Evolutionary conservation across 768 basidiomycete genomes (phyloP), one percentile per base, ranked within the genome.

Genomic region (Daedaleopsis sinensis): DNA sequence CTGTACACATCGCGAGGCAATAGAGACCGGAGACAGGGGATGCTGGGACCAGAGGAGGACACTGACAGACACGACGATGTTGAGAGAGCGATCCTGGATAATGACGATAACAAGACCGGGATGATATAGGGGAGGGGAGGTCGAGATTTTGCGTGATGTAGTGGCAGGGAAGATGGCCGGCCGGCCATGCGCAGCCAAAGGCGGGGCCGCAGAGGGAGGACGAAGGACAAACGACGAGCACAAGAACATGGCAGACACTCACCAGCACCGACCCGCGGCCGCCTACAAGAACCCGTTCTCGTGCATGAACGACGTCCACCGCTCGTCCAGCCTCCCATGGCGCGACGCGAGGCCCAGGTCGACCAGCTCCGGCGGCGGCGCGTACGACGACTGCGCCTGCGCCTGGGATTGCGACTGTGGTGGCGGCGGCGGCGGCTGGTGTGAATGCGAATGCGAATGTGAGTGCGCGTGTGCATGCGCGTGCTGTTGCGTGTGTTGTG

Each of bases 271-370:
- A 32, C 27, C 7, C 27, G 27, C 27, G 21, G 16, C 15, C n/a
- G 36, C 15, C 60, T 77, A 78, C 36, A 81, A 69, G 62, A 78
- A 75, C 2, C 84, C 82, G 9, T 81, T 82, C 57, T 86, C 81
- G 23, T 82, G 80, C 83, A 87, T 84, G 66, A 87, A 86, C 32
- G 80, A 81, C 57, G 80, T 80, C 86, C 86, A 87, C 23, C 83
- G 74, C 67, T 84, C 82, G 53, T 84, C 83, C 42, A 86, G 67
- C 39, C 82, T 74, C 47, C 83, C 83, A 60, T 81, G 81, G 23
- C 83, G 76, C 11, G 86, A 75, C 5, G 85, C 84, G 24, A 90
- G 73, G 8, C 89, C 89, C 4, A 90, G 77, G 57, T 84, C 80
- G 0, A 84, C 81, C 18, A 89, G 73, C 55, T 86, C 84, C 18